Evolutionary conservation across 371 early-diverging fungal genomes (phyloP), one percentile per base, ranked within the genome.

Genomic region (Mortierella sp.): DNA sequence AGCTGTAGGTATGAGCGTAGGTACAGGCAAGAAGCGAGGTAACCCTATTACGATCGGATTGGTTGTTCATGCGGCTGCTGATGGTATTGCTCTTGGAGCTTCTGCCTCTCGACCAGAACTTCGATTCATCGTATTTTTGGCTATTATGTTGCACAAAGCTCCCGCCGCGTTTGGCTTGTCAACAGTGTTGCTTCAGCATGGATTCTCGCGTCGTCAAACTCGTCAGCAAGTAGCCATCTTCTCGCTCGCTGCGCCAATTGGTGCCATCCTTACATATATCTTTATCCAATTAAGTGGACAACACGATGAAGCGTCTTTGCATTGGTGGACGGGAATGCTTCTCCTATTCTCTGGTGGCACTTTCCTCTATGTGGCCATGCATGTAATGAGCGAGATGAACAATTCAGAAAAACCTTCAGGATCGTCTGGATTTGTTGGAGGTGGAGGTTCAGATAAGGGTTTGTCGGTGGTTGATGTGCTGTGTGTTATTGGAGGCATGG

Each of bases 121-220:
- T 3, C 95, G 94, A 23, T 84, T 96, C 61, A 91, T 96, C 9
- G 94, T 98, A 6, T 98, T 97, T 72, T 67, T 97, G 32, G 98
- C 98, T n/a, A 94, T 98, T 67, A 92, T 97, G 89, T 88, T 98
- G 34, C 98, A 98, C 89, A 98, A 98, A 83, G 97, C 96, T 2
- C 98, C 98, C 3, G 91, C 96, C 2, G 95, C 98, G 0, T 96
- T 98, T 85, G 98, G 96, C 0, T 87, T 97, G 12, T 88, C 94
- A 15, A 94, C 96, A 2, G 92, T 94, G 17, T 85, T 98, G 29
- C 84, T 97, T 65, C 88, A 88, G 64, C 91, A 89, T 58, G 94
- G 96, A 12, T 83, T 88, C 67, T 77, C 91, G 1, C 84, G 91
- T 42, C 82, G 87, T 12, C 85, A 85, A 45, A 89, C 97, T 19